Evolutionary conservation across 2,329 filamentous ascomycete species (phyloP), one percentile per base, ranked within the genome.

Genomic region (Fusarium sp.): DNA sequence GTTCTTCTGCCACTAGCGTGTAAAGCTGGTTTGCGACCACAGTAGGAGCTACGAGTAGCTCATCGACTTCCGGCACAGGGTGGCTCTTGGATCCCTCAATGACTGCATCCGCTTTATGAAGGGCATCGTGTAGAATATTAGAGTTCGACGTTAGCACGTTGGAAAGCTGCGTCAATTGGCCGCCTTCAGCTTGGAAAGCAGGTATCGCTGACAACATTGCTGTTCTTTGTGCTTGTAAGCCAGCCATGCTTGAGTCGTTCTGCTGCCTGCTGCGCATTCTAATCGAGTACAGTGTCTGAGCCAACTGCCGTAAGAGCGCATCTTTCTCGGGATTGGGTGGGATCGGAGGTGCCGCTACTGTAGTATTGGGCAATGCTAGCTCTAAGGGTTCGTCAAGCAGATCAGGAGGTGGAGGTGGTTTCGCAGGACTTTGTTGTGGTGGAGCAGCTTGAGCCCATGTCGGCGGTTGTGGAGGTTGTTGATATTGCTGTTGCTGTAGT

Each of bases 261-360:
- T 96, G 92, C 27, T 87, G 81, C 48, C 92, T 87, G 56, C 90
- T 91, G 49, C 87, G 86, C 66, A 90, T 88, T 18, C 94, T 90
- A 67, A 92, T 90, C 41, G 87, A 83, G 58, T 90, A 85, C 5
- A 98, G 84, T 0, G 90, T 88, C 59, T 87, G 84, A 38, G 91
- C 94, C 30, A 98, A 87, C 46, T 94, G 92, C 56, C 87, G 87
- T 5, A 97, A 86, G 18, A 98, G 87, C 22, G 92, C 91, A 79
- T 98, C 94, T 78, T 97, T 98, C 80, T 98, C 94, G 1, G 96
- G 96, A 75, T 99, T 99, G 0, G 94, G 94, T 0, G 96, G 95
- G 32, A 98, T 94, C 0, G 95, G 94, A 1, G 96, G 95, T 1
- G 94, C 89, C 8, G 91, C 86, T 10, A 89, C 78, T 24, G 85